Evolutionary conservation across 73 alveolate genomes (phyloP), one percentile per base, ranked within the genome.

Genomic region (Paramecium octaurelia): DNA sequence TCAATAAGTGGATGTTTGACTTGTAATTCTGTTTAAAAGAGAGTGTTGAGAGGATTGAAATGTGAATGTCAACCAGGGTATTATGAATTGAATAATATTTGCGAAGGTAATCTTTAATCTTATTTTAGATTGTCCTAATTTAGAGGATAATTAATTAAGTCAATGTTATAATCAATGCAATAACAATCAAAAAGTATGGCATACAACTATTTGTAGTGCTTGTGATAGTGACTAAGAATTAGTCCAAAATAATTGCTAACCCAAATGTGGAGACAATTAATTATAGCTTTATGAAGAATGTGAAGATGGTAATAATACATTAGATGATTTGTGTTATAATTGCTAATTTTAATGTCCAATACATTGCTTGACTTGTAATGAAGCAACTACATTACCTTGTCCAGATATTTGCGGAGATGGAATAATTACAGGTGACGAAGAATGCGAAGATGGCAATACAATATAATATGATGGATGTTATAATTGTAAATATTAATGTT

Each of bases 401-500:
- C 84, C 46, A 68, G 84, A 68, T 68, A 42, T 68, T 31, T 68
- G 84, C 14, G 84, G 84, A 2, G 84, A 68, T 68, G 84, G 84
- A 68, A 34, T 68, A 27, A 24, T 68, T 68, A 3, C 50, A 12
- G 84, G 84, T 14, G 6, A 20, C 27, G 84, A 68, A 68, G 40
- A 68, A 68, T 68, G 84, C 8, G 84, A 68, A 31, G 84, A 68
- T 68, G 27, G 20, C 1, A 68, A 68, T 68, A 20, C 24, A 24
- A 34, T 31, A 34, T 8, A 31, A 34, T 68, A 23, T 34, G 84
- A 68, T 68, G 84, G 84, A 68, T 68, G 84, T 34, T 68, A 21
- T 12, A 34, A 68, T 8, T 68, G 84, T 34, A 24, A 68, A 71
- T 93, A 86, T 77, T 69, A 58, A 64, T 95, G 98, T 75, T 16